phyloP scores from a whole-genome alignment of 2,329 filamentous ascomycete species.

The Xylaria sp. region DNA sequence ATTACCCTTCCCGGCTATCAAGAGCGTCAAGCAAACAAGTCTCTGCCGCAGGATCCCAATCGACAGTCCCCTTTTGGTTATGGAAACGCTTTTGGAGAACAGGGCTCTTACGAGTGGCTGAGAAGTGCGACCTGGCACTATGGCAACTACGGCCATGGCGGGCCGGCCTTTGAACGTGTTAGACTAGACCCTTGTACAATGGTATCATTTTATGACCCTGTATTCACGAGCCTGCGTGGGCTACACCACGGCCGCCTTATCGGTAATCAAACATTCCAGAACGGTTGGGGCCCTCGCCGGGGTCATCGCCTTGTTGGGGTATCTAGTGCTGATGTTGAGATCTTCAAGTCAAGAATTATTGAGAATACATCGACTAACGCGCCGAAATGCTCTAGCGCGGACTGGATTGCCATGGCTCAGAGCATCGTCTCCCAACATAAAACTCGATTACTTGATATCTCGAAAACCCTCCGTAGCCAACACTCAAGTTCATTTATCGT shows the following conservation, averaged over 20 bases:
- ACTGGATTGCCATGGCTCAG: background rate
- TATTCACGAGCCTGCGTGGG: background rate
- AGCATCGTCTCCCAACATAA: slow-evolving; percentile 5
- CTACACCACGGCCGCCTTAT: slow-evolving; percentile 2
- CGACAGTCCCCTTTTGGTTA: slow-evolving; percentile 1
- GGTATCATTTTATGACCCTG: slow-evolving; percentile 15
- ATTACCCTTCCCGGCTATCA: slow-evolving; percentile 1
- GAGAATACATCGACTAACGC: background rate
- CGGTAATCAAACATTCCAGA: slow-evolving; percentile 8
- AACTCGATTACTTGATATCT: slow-evolving; percentile 1
- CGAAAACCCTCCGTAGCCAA: background rate
- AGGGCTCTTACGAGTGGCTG: slow-evolving; percentile 9
- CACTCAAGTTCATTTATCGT: background rate
- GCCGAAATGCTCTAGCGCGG: background rate
- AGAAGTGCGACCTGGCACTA: slow-evolving; percentile 12
- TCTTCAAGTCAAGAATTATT: background rate
- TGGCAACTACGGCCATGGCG: slow-evolving; percentile 8
- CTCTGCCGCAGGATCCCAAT: slow-evolving; percentile 4
- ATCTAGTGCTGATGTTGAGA: background rate
- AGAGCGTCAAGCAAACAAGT: background rate
- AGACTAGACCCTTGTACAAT: slow-evolving; percentile 3
- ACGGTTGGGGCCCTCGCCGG: slow-evolving; percentile 13
- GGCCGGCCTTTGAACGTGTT: slow-evolving; percentile 1
- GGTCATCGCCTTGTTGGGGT: slow-evolving; percentile 10
- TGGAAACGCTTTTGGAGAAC: slow-evolving; percentile 7